Evolutionary conservation across 768 basidiomycete species (phyloP), one percentile per base, ranked within the genome.

Genomic region (Suillus variegatus): DNA sequence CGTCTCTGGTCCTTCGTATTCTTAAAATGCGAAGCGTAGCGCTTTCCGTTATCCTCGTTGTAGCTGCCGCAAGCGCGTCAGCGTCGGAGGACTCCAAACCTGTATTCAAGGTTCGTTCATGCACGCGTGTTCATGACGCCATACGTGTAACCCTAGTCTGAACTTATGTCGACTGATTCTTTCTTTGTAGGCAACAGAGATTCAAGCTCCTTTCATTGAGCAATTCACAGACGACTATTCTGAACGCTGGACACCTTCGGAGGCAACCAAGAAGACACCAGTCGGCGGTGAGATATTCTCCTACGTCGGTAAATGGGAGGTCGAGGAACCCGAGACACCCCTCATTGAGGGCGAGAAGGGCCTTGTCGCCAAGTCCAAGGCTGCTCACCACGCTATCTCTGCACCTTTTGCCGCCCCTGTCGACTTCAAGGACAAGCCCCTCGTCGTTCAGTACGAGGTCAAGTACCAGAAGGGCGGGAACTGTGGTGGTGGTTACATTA

Each of bases 381-480:
- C 97, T 63, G 95, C 95, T 22, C 97, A 99, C 78, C 97, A 99
- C 75, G 97, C 97, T 76, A 98, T 99, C 78, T 98, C 97, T 66
- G 94, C 96, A 1, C 91, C 95, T 14, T 95, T 99, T 79, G 71
- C 79, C 16, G 76, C 84, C 64, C 85, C 93, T 62, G 82, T 98
- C 73, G 88, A 91, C 82, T 93, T 96, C 81, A 85, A 84, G 71
- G 80, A 86, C 64, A 85, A 96, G 79, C 92, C 96, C 52, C 84
- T 99, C 54, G 95, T 99, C 69, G 91, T 99, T 22, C 95, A 97
- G 76, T 99, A 99, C 73, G 97, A 99, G 77, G 97, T 97, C 82
- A 97, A 99, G 82, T 95, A 97, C 78, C 96, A 99, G 84, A 95
- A 98, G 80, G 96, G 97, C 51, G 94, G 97, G 57, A 97, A 97